A percentile compares a stretch with the other conserved stretches of the same genome.
phyloP scores from a whole-genome alignment of 352 stramenopile genomes.

The Globisporangium recalcitrans region DNA sequence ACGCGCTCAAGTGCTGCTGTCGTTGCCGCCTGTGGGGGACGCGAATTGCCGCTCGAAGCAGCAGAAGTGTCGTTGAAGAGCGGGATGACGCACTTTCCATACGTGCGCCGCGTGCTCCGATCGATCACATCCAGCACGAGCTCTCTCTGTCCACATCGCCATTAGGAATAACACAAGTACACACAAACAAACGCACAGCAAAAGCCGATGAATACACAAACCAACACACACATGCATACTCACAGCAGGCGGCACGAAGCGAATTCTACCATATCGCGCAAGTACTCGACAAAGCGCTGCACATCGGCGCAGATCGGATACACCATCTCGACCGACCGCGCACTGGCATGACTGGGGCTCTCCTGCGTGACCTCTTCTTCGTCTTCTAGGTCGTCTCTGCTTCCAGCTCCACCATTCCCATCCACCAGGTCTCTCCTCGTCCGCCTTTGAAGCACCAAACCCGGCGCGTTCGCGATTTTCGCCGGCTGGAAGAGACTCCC shows the following conservation, averaged over 20 bases:
- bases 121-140: conserved; percentile 65
- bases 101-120: conserved; percentile 29
- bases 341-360: not conserved
- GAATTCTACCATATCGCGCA: conserved; percentile 13
- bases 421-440: too few relatives aligned
- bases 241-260: too few relatives aligned
- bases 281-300: conserved; percentile 15
- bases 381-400: not conserved
- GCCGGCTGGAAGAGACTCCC: conserved; percentile 18
- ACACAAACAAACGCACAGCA: not conserved
- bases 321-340: conserved; percentile 15
- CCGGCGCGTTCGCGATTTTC: conserved; percentile 10
- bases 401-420: not conserved
- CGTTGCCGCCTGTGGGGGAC: conserved; percentile 2
- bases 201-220: not conserved
- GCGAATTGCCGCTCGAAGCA: not conserved
- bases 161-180: not conserved
- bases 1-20: conserved; percentile 29
- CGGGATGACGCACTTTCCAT: conserved; percentile 29
- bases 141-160: conserved; percentile 21
- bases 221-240: not conserved
- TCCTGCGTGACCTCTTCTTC: conserved; percentile 2
- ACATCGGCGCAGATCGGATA: conserved; percentile 15
- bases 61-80: conserved; percentile 8
- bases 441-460: not conserved